Evolutionary conservation across 2,329 filamentous ascomycete genomes (phyloP).

Genomic region (Venturia aucupariae): DNA sequence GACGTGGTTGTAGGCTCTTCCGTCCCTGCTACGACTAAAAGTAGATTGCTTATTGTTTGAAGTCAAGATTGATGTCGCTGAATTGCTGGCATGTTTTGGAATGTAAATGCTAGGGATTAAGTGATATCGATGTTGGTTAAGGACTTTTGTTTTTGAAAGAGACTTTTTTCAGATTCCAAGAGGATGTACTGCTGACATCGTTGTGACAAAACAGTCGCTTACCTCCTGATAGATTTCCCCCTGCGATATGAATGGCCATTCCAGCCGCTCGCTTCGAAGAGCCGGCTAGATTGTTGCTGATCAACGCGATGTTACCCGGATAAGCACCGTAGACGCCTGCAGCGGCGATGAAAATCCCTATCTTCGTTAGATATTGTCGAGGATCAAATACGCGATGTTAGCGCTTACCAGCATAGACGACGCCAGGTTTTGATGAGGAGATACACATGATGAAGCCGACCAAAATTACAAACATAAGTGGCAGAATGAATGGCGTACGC

Average conservation of each 20-base stretch:
- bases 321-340: constrained; percentile 32
- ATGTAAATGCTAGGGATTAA: too few species aligned
- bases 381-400: too few species aligned
- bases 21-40: too few species aligned
- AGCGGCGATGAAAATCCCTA: constrained; percentile 28
- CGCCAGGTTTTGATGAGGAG: constrained; percentile 25
- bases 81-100: too few species aligned
- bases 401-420: constrained; percentile 28
- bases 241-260: constrained; percentile 40
- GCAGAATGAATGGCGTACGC: constrained; percentile 29
- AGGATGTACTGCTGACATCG: too few species aligned
- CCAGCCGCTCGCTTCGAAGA: constrained; percentile 44
- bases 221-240: constrained; percentile 33
- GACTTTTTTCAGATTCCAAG: too few species aligned
- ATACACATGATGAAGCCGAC: constrained; percentile 33
- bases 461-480: constrained; percentile 24
- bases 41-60: too few species aligned
- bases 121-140: too few species aligned
- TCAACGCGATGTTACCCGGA: constrained; percentile 37
- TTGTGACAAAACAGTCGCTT: too few species aligned
- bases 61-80: too few species aligned
- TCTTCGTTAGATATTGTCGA: not conserved
- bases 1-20: too few species aligned
- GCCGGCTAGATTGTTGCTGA: constrained; percentile 44
- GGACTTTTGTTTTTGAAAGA: too few species aligned